Percentiles rank a stretch among this genome's conserved stretches.
These are phyloP conservation scores for Circinella minor DNA, from an alignment of 371 early-diverging fungal species.

Conservation along the genomic window DNA sequence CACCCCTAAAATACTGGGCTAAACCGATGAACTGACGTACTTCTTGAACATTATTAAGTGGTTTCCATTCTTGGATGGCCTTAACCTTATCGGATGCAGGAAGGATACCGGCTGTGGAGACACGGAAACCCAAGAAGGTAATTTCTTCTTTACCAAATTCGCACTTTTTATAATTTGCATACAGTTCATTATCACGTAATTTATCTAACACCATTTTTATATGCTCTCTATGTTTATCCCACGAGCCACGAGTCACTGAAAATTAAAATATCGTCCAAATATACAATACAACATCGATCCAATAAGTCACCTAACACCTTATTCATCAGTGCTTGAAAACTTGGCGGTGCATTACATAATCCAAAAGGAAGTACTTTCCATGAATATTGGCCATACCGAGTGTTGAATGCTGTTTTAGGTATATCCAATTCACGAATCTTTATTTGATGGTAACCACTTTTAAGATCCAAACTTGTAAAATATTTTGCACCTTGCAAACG, in stretches of 20 bases:
- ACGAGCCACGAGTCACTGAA: slow-evolving; percentile 42
- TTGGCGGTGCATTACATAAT: slow-evolving; percentile 46
- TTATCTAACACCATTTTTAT: slow-evolving; percentile 35
- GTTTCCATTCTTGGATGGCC: too few species aligned
- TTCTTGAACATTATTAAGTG: too few species aligned
- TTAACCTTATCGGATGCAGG: too few species aligned
- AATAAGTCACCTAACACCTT: slow-evolving; percentile 33
- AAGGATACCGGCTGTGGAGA: too few species aligned
- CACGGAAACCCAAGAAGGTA: too few species aligned
- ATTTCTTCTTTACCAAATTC: too few species aligned
- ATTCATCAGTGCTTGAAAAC: slow-evolving; percentile 51
- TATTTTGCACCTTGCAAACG: slow-evolving; percentile 27
- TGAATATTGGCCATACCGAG: slow-evolving; percentile 46
- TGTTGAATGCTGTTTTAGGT: slow-evolving; percentile 35
- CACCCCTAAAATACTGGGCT: too few species aligned
- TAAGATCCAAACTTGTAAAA: slow-evolving; percentile 58
- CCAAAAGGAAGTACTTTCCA: slow-evolving; percentile 58
- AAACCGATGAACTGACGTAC: too few species aligned
- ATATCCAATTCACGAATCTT: slow-evolving; percentile 22
- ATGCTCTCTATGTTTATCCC: slow-evolving; percentile 51
- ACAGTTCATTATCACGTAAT: slow-evolving; percentile 27
- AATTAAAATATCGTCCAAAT: slow-evolving; percentile 66
- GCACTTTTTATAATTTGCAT: too few species aligned
- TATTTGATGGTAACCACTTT: slow-evolving; percentile 47
- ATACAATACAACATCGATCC: slow-evolving; percentile 47